Conservation (phyloP, 1,139 yeast species). For the Scheffersomyces quercinus region DNA sequence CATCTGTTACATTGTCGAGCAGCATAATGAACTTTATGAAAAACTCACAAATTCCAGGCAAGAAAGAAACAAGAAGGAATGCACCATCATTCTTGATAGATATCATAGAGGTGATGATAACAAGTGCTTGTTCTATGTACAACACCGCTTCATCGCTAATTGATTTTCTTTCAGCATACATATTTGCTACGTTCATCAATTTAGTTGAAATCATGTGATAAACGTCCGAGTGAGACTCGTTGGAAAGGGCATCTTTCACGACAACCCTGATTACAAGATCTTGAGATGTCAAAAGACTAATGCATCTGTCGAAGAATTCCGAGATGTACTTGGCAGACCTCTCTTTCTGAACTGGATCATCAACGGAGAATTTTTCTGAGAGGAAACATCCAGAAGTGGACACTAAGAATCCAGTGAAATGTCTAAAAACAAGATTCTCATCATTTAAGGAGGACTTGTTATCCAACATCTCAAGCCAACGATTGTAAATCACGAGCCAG, state of each 20-base stretch:
- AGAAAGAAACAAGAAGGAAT: constrained; percentile 33
- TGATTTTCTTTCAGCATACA: constrained; percentile 25
- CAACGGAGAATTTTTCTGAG: constrained; percentile 26
- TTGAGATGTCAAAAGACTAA: constrained; percentile 46
- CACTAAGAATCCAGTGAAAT: constrained; percentile 62
- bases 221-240: constrained; percentile 50
- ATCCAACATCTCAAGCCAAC: constrained; percentile 48
- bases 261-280: constrained; percentile 53
- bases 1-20: constrained; percentile 36
- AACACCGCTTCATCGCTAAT: constrained; percentile 33
- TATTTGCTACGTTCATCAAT: constrained; percentile 25
- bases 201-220: constrained; percentile 38
- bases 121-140: constrained; percentile 41
- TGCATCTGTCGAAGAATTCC: constrained; percentile 52
- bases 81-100: constrained; percentile 39
- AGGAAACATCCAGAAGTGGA: constrained; percentile 59
- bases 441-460: constrained; percentile 25
- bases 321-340: constrained; percentile 33
- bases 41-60: constrained; percentile 33
- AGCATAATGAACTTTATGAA: constrained; percentile 34
- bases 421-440: constrained; percentile 51
- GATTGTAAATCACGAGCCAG: constrained; percentile 59
- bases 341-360: constrained; percentile 25
- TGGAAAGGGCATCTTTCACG: constrained; percentile 44
- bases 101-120: constrained; percentile 41